Evolutionary conservation across 202 grass and related monocot species (phyloP), one percentile per base, ranked within the genome.

Genomic region (Eragrostis tef): DNA sequence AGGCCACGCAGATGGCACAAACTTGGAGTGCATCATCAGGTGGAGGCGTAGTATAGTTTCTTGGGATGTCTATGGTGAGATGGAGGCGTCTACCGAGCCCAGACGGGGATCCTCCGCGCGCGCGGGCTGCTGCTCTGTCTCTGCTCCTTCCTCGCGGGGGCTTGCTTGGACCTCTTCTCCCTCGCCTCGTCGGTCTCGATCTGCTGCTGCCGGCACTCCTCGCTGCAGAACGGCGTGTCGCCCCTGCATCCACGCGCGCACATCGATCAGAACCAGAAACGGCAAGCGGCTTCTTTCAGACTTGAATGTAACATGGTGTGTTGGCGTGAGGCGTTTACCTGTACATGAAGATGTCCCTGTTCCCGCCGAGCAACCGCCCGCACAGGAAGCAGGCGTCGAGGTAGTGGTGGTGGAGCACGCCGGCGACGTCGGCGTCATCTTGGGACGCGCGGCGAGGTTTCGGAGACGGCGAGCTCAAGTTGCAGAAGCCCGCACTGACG

Each of bases 211-310:
- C 91, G 77, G 84, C 91, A 94, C 45, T 94, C 88, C 67, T 91
- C 88, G 80, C 88, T 94, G 46, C 91, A 94, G 89, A 94, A 94
- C 50, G 93, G 93, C 41, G 60, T 89, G 74, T 97, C 90, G 17
- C 93, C 93, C 80, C 90, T 92, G 89, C 81, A 72, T 45, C 42
- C 2, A 65, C 64, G 36, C 13, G 53, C 10, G 51, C 6, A 25
- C 71, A n/a, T 57, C 71, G 45, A 58, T 63, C 84, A 77, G 54
- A 53, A 71, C 51, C 3, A 69, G 74, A 60, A 3, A 78, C 8
- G 9, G 5, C 1, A 3, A 10, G 1, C 27, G 6, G 12, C 4
- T 67, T 57, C 6, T 66, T 61, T 27, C 7, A 26, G 61, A 21
- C 54, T 52, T 41, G 0, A 20, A 6, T 34, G 6, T 10, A 7